A percentile compares a stretch with the other conserved stretches of the same genome.
phyloP scores from a whole-genome alignment of 2,329 filamentous ascomycete species.

The Colletotrichum theobromicola region DNA sequence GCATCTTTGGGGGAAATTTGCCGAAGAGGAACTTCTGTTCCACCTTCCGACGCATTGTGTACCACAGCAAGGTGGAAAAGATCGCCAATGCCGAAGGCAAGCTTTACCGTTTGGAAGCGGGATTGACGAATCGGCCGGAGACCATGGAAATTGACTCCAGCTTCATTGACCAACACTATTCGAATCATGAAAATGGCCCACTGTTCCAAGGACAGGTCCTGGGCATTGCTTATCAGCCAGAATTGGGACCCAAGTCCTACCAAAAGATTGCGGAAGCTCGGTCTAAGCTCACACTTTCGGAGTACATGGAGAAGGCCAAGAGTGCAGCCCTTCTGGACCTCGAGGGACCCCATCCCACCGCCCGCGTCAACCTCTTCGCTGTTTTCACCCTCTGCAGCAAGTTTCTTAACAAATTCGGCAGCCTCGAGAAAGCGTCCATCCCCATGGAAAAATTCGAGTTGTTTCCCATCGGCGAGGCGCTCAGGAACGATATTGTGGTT shows the following conservation, averaged over 20 bases:
- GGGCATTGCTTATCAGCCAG: background rate
- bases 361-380: background rate
- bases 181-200: background rate
- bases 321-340: rapidly evolving
- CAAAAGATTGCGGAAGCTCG: background rate
- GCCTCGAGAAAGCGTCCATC: background rate
- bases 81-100: too few species aligned
- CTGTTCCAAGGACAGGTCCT: background rate
- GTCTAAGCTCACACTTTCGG: rapidly evolving
- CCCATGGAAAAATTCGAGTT: background rate
- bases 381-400: background rate
- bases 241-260: background rate
- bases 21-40: background rate
- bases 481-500: background rate
- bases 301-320: background rate
- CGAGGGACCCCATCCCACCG: background rate
- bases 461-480: too few species aligned
- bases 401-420: background rate
- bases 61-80: background rate
- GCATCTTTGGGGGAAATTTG: background rate
- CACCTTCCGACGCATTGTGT: background rate
- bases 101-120: background rate
- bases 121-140: background rate
- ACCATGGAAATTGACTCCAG: background rate
- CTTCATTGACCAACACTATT: background rate